Evolutionary conservation across 768 basidiomycete species (phyloP).

Genomic region (Hygrocybe coccinea): DNA sequence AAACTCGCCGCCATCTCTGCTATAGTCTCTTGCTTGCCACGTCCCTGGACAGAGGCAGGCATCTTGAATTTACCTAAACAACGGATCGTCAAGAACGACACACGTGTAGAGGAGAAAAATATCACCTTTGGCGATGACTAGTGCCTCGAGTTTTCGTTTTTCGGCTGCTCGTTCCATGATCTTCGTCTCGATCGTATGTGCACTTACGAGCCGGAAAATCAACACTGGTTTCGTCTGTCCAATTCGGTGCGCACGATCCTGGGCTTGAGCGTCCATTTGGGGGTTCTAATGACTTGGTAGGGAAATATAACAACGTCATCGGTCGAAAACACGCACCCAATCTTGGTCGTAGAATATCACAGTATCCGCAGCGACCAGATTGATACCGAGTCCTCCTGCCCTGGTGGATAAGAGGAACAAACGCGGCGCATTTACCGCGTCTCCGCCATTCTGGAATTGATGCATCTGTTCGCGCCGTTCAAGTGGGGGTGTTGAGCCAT

Average conservation of each 20-base stretch:
- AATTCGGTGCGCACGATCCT: conserved; percentile 93
- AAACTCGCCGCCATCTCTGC: conserved; percentile 78
- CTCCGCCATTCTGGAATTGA: conserved; percentile 70
- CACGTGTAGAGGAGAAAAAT: neutral
- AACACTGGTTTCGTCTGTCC: conserved; percentile 90
- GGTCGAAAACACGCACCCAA: conserved; percentile 52
- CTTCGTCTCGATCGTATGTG: conserved; percentile 86
- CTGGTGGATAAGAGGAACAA: conserved; percentile 80
- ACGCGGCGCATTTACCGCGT: conserved; percentile 55
- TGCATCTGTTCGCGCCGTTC: conserved; percentile 84
- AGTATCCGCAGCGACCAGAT: conserved; percentile 78
- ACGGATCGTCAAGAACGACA: neutral
- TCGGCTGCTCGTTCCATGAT: conserved; percentile 85
- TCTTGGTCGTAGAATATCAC: conserved; percentile 94
- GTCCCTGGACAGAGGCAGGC: conserved; percentile 50
- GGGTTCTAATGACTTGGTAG: conserved; percentile 59
- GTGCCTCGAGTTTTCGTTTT: conserved; percentile 86
- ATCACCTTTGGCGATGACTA: conserved; percentile 87
- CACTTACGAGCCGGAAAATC: conserved; percentile 81
- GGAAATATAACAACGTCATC: neutral
- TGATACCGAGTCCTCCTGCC: conserved; percentile 77
- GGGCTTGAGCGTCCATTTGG: conserved; percentile 95
- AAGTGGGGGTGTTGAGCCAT: conserved; percentile 77
- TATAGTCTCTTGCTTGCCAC: conserved; percentile 57
- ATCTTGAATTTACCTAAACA: conserved; percentile 75